Evolutionary conservation across 768 basidiomycete species (phyloP), one percentile per base, ranked within the genome.

Genomic region (Termitomyces titanicus): DNA sequence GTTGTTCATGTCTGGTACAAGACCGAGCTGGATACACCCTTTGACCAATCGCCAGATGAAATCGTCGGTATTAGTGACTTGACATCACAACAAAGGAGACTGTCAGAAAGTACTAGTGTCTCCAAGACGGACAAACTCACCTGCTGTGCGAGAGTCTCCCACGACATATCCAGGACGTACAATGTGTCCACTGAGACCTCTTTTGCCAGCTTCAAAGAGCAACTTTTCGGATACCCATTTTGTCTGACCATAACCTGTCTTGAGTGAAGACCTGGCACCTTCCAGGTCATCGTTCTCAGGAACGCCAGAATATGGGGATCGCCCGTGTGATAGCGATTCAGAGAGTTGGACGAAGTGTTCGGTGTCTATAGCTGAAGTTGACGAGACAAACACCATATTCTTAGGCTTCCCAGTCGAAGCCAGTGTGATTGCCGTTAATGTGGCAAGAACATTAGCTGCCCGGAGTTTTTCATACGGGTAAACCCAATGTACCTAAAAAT

Each of bases 151-250:
- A 11, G 94, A 92, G 70, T 97, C 92, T 31, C 97, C 97, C 37
- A 99, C 92, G 34, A 99, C 86, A 73, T 99, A 99, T 6, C 96
- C 94, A 0, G 97, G 94, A 11, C 97, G 86, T 3, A 99, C 74
- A 58, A 97, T 93, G 62, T 90, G 85, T 1, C 94, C 94, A 7
- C 75, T 76, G 57, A 98, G 71, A 1, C 97, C 97, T 37, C 94
- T 79, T 61, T 79, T 84, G 2, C 91, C 94, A 18, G 95, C 97
- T 64, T 96, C 94, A 63, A 93, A 88, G 29, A 99, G 73, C 8
- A 99, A 71, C 68, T 94, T 96, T 71, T 99, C 97, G 1, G 93
- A 89, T 0, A 99, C 97, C 97, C 97, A 99, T 72, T 99, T 99
- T 34, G 85, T 88, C 74, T 99, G 97, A 5, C 96, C 94, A 69